These are phyloP conservation scores for Cladosporium sp. DNA, from an alignment of 2,329 filamentous ascomycete genomes.

Conservation along the genomic window DNA sequence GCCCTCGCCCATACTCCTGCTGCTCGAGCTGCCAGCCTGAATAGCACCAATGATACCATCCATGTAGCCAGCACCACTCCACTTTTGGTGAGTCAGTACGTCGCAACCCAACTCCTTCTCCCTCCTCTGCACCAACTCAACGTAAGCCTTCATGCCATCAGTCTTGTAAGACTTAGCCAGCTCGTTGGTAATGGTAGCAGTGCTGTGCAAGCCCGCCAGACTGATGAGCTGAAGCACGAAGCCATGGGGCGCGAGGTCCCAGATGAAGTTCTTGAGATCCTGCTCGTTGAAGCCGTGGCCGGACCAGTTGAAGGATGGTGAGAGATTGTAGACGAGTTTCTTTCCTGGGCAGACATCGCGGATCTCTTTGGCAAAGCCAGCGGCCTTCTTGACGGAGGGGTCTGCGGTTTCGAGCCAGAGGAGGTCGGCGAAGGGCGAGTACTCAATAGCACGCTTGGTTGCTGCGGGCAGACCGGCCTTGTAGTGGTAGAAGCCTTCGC, in stretches of 20 bases:
- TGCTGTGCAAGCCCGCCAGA: constrained; percentile 63
- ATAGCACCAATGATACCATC: constrained; percentile 89
- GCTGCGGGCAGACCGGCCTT: constrained; percentile 79
- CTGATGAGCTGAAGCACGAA: constrained; percentile 67
- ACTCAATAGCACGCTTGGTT: constrained; percentile 89
- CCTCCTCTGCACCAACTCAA: constrained; percentile 83
- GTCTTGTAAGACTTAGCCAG: constrained; percentile 79
- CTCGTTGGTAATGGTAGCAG: constrained; percentile 67
- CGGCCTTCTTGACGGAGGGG: constrained; percentile 76
- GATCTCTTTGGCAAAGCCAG: constrained; percentile 74
- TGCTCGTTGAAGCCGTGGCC: constrained; percentile 84
- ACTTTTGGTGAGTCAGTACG: constrained; percentile 93
- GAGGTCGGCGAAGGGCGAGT: constrained; percentile 89
- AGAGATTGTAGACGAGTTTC: constrained; percentile 93
- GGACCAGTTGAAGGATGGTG: constrained; percentile 98
- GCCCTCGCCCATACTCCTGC: constrained; percentile 90
- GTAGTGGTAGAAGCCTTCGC: constrained; percentile 94
- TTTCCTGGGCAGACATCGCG: constrained; percentile 70
- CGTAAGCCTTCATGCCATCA: constrained; percentile 95
- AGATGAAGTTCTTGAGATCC: constrained; percentile 86
- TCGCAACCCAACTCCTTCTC: constrained; percentile 92
- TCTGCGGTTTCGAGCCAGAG: constrained; percentile 97
- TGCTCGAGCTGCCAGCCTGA: constrained; percentile 85
- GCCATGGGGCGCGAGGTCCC: constrained; percentile 90
- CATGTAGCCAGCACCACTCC: constrained; percentile 73